Evolutionary conservation across 306 rosid species (phyloP).

Genomic region (Pyrus bretschneideri): DNA sequence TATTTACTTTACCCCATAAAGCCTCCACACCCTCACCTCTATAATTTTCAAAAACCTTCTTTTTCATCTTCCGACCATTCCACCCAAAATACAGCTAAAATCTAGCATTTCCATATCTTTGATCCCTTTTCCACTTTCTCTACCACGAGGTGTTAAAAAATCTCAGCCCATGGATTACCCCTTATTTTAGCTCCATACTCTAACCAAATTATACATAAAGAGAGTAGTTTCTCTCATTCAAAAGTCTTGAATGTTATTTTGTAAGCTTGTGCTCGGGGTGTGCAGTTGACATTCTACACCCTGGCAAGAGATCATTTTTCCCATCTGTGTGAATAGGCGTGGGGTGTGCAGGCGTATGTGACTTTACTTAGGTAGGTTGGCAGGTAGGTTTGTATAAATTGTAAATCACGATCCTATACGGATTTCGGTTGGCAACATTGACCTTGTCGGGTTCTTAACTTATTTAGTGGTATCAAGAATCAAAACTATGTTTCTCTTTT

Average conservation of each 20-base stretch:
- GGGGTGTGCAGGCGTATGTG: neutral
- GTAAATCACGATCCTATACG: no score
- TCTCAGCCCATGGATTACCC: neutral
- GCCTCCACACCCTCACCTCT: neutral
- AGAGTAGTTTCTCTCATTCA: neutral
- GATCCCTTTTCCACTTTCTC: neutral
- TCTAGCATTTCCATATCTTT: neutral
- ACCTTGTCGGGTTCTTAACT: neutral
- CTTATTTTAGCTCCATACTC: neutral
- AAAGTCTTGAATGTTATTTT: neutral
- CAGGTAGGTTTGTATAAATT: neutral
- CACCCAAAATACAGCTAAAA: neutral
- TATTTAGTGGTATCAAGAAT: neutral
- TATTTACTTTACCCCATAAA: neutral
- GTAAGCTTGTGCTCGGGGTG: neutral
- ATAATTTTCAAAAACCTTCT: neutral
- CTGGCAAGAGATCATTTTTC: neutral
- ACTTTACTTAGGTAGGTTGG: neutral
- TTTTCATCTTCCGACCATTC: neutral
- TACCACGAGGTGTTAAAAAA: neutral
- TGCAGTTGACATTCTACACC: neutral
- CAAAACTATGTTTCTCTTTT: neutral
- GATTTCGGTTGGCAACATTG: neutral
- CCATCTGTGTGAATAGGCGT: neutral
- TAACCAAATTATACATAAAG: neutral